phyloP scores from a whole-genome alignment of 805 yeast genomes.

The Wickerhamiella qilinensis region DNA sequence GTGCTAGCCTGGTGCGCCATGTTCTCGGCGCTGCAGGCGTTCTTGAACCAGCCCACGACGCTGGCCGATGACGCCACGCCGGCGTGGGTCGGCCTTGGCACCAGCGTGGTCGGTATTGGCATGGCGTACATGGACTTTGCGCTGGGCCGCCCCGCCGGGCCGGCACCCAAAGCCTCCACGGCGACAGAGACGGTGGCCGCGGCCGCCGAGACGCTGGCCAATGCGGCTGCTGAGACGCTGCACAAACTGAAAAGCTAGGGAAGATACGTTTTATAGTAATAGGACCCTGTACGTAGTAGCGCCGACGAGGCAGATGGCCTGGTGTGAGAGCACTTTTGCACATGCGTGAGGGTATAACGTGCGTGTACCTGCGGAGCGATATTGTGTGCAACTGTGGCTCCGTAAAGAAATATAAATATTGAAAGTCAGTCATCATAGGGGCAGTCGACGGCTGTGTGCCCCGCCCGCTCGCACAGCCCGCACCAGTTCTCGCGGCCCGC shows the following conservation, averaged over 20 bases:
- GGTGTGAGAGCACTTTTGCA: too few relatives aligned
- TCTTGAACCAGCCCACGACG: slow-evolving; percentile 19
- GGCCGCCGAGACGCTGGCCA: slow-evolving; percentile 3
- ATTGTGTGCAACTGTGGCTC: too few relatives aligned
- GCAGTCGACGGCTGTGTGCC: slow-evolving; percentile 78
- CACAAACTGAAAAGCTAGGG: background rate
- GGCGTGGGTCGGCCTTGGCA: slow-evolving; percentile 17
- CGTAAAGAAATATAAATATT: too few relatives aligned
- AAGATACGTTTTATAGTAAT: too few relatives aligned
- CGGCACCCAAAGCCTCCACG: slow-evolving; percentile 1
- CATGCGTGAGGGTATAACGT: too few relatives aligned
- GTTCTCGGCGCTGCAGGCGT: slow-evolving; percentile 21
- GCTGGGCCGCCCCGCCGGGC: slow-evolving; percentile 13
- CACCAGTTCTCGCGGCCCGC: slow-evolving; percentile 76
- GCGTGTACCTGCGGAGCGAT: too few relatives aligned
- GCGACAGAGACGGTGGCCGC: slow-evolving; percentile 1
- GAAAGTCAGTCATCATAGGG: slow-evolving; percentile 72
- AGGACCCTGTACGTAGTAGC: too few relatives aligned
- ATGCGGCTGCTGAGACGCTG: slow-evolving; percentile 1
- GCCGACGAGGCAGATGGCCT: too few relatives aligned
- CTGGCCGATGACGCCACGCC: slow-evolving; percentile 15
- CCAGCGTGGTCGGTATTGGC: slow-evolving; percentile 19
- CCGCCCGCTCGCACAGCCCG: slow-evolving; percentile 79
- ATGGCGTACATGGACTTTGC: slow-evolving; percentile 23
- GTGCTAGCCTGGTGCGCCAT: slow-evolving; percentile 24